These are phyloP conservation scores for Sphaerulina musiva DNA, from an alignment of 2,329 filamentous ascomycete species.

Conservation along the genomic window DNA sequence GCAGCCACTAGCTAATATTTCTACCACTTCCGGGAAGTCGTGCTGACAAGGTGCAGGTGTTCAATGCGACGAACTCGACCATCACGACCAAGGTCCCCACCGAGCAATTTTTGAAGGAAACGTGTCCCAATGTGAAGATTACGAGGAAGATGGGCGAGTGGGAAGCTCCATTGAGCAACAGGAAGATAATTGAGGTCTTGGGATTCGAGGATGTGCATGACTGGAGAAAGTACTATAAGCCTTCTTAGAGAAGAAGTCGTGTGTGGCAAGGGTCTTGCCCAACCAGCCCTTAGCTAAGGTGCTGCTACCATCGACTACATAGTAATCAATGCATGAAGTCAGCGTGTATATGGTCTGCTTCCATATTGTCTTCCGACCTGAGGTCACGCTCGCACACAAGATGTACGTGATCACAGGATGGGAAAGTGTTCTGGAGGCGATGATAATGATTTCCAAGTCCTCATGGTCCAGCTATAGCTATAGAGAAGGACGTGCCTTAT, in stretches of 20 bases:
- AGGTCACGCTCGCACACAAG: no score
- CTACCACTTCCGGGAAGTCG: neutral
- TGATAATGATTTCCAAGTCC: no score
- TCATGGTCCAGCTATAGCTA: no score
- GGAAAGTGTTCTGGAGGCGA: no score
- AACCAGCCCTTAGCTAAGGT: neutral
- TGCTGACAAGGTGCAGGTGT: constrained; percentile 35
- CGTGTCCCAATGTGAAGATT: constrained; percentile 46
- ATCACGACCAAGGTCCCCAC: constrained; percentile 52
- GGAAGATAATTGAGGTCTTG: constrained; percentile 53
- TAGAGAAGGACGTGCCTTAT: no score
- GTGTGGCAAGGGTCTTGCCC: neutral
- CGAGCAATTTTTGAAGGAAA: constrained; percentile 46
- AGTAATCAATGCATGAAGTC: no score
- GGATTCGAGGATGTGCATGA: constrained; percentile 55
- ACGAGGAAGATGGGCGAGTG: constrained; percentile 52
- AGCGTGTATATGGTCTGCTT: no score
- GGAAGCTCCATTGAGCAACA: constrained; percentile 56
- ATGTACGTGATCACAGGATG: no score
- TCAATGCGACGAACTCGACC: constrained; percentile 58
- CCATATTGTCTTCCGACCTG: no score
- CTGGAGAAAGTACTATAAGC: constrained; percentile 48
- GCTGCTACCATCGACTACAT: no score
- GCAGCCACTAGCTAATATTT: neutral
- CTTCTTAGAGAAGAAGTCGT: neutral